Conservation (phyloP, 371 early-diverging fungal genomes). For the Conidiobolus coronatus region DNA sequence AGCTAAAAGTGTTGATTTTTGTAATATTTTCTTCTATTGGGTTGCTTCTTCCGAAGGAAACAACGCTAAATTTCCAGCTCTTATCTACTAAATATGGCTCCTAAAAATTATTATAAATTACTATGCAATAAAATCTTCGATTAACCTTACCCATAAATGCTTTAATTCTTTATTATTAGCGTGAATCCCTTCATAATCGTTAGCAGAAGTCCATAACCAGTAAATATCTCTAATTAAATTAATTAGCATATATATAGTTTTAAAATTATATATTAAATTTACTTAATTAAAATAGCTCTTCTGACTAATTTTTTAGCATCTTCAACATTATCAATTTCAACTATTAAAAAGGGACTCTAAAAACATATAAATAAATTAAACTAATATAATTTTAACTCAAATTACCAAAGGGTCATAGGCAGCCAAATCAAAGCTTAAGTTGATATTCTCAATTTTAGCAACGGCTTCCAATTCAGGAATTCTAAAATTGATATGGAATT, state of each 20-base stretch:
- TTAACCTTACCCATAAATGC: slow-evolving; percentile 20
- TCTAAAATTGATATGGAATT: slow-evolving; percentile 41
- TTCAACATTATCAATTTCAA: slow-evolving; percentile 38
- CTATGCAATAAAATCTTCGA: background rate
- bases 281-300: slow-evolving; percentile 73
- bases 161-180: slow-evolving; percentile 23
- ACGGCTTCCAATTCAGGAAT: slow-evolving; percentile 61
- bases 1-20: slow-evolving; percentile 58
- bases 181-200: slow-evolving; percentile 33
- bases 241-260: background rate
- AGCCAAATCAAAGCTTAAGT: slow-evolving; percentile 21
- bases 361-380: background rate
- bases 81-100: slow-evolving; percentile 26
- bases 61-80: slow-evolving; percentile 66
- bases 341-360: slow-evolving; percentile 55
- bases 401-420: slow-evolving; percentile 26
- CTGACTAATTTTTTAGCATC: slow-evolving; percentile 49
- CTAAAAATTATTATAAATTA: background rate
- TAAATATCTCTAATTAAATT: slow-evolving; percentile 27
- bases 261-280: slow-evolving; percentile 1
- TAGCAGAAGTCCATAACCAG: slow-evolving; percentile 53
- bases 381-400: background rate
- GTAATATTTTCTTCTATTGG: slow-evolving; percentile 37
- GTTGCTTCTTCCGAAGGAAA: slow-evolving; percentile 47
- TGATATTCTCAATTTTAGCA: slow-evolving; percentile 40